Conservation (phyloP, 2,329 filamentous ascomycete species). For the Fusarium nisikadoi region DNA sequence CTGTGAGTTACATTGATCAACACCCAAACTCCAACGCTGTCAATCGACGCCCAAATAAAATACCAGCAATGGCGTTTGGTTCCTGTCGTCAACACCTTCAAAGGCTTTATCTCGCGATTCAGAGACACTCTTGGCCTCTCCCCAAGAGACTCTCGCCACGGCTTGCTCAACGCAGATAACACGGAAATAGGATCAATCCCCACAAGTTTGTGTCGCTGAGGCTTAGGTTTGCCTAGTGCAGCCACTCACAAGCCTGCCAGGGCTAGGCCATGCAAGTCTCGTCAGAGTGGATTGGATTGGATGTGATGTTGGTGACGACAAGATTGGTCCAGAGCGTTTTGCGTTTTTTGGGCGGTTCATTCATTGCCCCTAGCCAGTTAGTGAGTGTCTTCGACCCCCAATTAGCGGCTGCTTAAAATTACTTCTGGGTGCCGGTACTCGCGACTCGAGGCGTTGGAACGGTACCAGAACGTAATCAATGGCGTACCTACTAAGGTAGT, state of each 20-base stretch:
- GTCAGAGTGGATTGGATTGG: conserved; percentile 13
- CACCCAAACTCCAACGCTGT: background rate
- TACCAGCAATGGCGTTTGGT: background rate
- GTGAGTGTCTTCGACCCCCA: background rate
- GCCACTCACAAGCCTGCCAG: conserved; percentile 27
- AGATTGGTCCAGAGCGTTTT: conserved; percentile 37
- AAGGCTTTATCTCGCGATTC: conserved; percentile 1
- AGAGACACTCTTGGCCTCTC: background rate
- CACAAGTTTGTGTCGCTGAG: conserved; percentile 16
- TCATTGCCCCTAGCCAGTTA: conserved; percentile 3
- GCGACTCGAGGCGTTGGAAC: background rate
- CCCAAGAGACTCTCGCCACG: background rate
- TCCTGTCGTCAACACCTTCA: background rate
- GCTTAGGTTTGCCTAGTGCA: conserved; percentile 20
- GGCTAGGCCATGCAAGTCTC: conserved; percentile 26
- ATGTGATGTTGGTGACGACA: conserved; percentile 33
- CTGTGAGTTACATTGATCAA: conserved; percentile 11
- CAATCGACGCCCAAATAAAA: background rate
- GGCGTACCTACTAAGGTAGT: background rate
- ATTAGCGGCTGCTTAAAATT: conserved; percentile 26
- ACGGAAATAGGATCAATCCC: conserved; percentile 35
- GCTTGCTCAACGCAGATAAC: conserved; percentile 32
- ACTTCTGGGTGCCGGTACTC: conserved; percentile 4
- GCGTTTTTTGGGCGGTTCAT: conserved; percentile 13
- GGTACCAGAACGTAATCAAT: background rate